Base-by-base conservation (phyloP, 176 grass and related monocot species). In the Cymbopogon citratus region DNA sequence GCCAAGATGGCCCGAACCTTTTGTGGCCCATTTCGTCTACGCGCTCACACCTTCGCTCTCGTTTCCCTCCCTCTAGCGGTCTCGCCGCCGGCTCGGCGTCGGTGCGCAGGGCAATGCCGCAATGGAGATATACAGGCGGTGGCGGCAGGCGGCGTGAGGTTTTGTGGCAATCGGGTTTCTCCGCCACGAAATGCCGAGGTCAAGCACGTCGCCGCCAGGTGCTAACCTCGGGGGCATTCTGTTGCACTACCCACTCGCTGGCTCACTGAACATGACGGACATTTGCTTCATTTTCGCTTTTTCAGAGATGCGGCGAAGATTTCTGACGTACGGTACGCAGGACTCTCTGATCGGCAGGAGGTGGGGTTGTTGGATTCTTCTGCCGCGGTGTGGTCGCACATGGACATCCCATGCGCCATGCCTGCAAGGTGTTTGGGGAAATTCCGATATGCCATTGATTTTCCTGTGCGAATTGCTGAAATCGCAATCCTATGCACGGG, bases 341-440 rank as follows among this genome's bases (percentile, higher is more conserved):
- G 19, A 5, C 9, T 7, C 36, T 24, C 9, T 36, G 8, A 13
- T 5, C 26, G n/a, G 40, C 19, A 2, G 25, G 1, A 29, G 16
- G 14, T 26, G 23, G 4, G 38, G 31, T n/a, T 43, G 1, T 21
- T 12, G 34, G 9, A 54, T 19, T 18, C 18, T 54, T 25, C 39
- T 24, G 15, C 3, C 6, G 57, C 5, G 15, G 14, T 40, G 9
- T 48, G 19, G 15, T 31, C 10, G 18, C 48, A 33, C 35, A n/a
- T n/a, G 1, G 18, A 14, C 79, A 81, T 18, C 35, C 35, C 38
- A 23, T 41, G 79, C 48, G 24, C 35, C 38, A 23, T 41, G 79
- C 48, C n/a, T 26, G 24, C 79, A 4, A 71, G 66, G 24, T 81
- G 51, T 81, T 81, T 9, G 35, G 35, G 33, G 16, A 70, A 81